Evolutionary conservation across 768 basidiomycete genomes (phyloP).

Genomic region (Panaeolus cyanescens): DNA sequence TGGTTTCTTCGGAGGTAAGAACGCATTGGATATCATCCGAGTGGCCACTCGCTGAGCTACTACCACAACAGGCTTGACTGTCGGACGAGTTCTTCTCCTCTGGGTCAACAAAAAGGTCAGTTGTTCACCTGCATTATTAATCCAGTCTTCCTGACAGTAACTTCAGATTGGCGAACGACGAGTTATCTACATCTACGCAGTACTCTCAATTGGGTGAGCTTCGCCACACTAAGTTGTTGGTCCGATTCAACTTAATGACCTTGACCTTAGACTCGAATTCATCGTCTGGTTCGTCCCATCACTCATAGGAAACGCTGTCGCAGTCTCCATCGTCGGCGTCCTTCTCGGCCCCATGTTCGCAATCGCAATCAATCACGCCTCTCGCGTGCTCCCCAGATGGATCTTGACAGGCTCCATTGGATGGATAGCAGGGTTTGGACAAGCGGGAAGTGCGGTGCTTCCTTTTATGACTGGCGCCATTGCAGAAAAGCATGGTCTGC

Average conservation of each 20-base stretch:
- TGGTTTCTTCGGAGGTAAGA: constrained; percentile 51
- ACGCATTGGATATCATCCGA: background rate
- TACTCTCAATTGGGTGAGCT: constrained; percentile 50
- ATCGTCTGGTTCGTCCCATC: constrained; percentile 72
- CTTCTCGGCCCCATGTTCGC: constrained; percentile 80
- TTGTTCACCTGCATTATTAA: background rate
- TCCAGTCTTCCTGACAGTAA: background rate
- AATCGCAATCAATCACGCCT: constrained; percentile 70
- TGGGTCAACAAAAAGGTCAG: constrained; percentile 56
- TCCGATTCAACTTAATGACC: too few relatives aligned
- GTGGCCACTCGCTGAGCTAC: background rate
- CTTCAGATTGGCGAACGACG: constrained; percentile 62
- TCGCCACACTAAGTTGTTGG: too few relatives aligned
- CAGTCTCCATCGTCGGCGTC: constrained; percentile 64
- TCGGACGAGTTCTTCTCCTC: constrained; percentile 54
- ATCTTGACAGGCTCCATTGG: constrained; percentile 66
- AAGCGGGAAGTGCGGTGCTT: constrained; percentile 69
- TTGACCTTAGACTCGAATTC: constrained; percentile 55
- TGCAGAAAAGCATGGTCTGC: constrained; percentile 61
- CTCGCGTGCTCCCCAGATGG: constrained; percentile 69
- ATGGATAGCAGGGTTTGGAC: constrained; percentile 70
- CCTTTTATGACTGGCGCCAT: constrained; percentile 77
- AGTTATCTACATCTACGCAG: constrained; percentile 51
- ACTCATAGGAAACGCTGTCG: constrained; percentile 63
- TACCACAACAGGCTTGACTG: constrained; percentile 54